Evolutionary conservation across 768 basidiomycete genomes (phyloP).

Genomic region (Boletellus ananiceps): DNA sequence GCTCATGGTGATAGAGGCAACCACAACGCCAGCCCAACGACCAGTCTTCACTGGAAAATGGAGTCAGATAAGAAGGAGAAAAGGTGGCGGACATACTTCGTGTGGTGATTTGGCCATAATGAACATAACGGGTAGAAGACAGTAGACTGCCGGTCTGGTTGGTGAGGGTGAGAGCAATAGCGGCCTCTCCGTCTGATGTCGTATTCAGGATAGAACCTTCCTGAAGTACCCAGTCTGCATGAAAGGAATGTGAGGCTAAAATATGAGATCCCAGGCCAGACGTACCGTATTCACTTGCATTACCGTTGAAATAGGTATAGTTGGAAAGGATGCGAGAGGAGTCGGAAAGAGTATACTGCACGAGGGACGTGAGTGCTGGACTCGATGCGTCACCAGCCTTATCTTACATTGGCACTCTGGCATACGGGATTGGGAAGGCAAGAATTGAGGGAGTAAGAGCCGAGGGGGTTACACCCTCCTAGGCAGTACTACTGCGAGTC

Average conservation of each 20-base stretch:
- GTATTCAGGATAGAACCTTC: conserved; percentile 63
- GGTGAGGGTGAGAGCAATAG: conserved; percentile 64
- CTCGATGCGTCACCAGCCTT: not conserved
- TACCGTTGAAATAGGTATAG: conserved; percentile 64
- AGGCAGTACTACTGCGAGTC: conserved; percentile 58
- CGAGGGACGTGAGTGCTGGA: not conserved
- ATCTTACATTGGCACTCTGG: conserved; percentile 50
- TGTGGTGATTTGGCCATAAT: conserved; percentile 75
- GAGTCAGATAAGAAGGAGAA: not conserved
- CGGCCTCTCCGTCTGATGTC: conserved; percentile 52
- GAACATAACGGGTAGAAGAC: conserved; percentile 75
- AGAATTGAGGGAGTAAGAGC: conserved; percentile 57
- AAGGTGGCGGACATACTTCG: conserved; percentile 36
- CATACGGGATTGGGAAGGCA: conserved; percentile 75
- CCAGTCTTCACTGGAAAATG: conserved; percentile 62
- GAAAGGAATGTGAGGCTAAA: not conserved
- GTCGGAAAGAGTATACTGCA: conserved; percentile 58
- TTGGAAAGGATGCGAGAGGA: conserved; percentile 65
- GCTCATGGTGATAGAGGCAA: conserved; percentile 83
- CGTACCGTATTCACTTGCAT: conserved; percentile 62
- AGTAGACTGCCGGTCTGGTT: conserved; percentile 69
- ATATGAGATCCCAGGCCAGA: not conserved
- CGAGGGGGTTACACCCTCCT: conserved; percentile 81
- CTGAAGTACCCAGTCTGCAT: conserved; percentile 66
- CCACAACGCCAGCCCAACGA: conserved; percentile 76